Percentiles rank a stretch among this genome's conserved stretches.
Evolutionary conservation across 306 rosid genomes (phyloP).

Genomic region (Glycine latifolia): DNA sequence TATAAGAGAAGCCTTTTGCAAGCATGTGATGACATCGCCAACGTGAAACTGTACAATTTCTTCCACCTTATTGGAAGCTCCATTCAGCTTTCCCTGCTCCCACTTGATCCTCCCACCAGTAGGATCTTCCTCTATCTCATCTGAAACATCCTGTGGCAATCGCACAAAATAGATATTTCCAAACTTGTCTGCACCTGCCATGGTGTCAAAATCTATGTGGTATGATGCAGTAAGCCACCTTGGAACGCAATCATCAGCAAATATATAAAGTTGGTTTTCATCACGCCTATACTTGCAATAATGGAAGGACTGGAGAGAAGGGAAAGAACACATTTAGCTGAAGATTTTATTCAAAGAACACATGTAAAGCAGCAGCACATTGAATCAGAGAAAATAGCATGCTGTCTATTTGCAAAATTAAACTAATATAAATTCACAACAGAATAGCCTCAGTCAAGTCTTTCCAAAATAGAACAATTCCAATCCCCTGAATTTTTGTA

Average conservation of each 20-base stretch:
- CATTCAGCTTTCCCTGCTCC: conserved; percentile 97
- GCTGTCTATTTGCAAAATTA: conserved; percentile 17
- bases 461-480: conserved; percentile 24
- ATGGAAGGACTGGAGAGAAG: conserved; percentile 88
- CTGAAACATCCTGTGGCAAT: conserved; percentile 90
- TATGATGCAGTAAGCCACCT: conserved; percentile 96
- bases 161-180: conserved; percentile 92
- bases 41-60: conserved; percentile 94
- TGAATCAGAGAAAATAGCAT: conserved; percentile 14
- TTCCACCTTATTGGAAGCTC: conserved; percentile 98
- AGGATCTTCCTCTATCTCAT: conserved; percentile 98
- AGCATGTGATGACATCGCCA: conserved; percentile 78
- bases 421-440: conserved; percentile 11
- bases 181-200: conserved; percentile 99
- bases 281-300: conserved; percentile 97
- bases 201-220: conserved; percentile 96
- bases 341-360: conserved; percentile 19
- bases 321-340: conserved; percentile 40
- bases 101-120: conserved; percentile 97
- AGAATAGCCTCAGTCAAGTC: conserved; percentile 11
- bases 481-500: background rate
- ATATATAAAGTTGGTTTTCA: conserved; percentile 93
- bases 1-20: conserved; percentile 97
- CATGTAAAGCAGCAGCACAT: background rate
- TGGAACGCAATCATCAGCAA: conserved; percentile 96